Conservation (phyloP, 2,329 filamentous ascomycete genomes). For the Aspergillus sp. region DNA sequence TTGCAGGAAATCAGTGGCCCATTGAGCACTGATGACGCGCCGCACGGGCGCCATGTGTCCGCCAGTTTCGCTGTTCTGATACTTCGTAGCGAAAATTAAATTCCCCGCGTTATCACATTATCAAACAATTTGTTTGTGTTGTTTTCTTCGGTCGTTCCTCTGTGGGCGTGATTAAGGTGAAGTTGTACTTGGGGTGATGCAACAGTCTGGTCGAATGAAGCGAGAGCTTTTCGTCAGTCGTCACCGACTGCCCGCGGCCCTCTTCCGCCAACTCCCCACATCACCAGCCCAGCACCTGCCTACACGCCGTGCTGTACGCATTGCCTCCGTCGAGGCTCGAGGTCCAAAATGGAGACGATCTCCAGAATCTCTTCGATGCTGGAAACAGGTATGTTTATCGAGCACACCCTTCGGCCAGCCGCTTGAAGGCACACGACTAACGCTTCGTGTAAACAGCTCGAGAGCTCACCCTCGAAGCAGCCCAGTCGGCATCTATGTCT, state of each 20-base stretch:
- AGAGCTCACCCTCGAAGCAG: slow-evolving; percentile 95
- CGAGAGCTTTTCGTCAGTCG: slow-evolving; percentile 5
- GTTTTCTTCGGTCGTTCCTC: background rate
- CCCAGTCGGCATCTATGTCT: slow-evolving; percentile 73
- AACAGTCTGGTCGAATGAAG: background rate
- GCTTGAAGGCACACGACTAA: slow-evolving; percentile 2
- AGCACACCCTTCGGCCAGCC: background rate
- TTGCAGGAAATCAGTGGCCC: slow-evolving; percentile 56
- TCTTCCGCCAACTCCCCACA: slow-evolving; percentile 12
- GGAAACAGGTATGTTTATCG: slow-evolving; percentile 72
- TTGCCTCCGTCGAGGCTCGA: slow-evolving; percentile 16
- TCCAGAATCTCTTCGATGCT: slow-evolving; percentile 90
- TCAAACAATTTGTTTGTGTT: background rate
- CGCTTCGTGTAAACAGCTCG: slow-evolving; percentile 62
- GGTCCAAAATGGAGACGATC: slow-evolving; percentile 81
- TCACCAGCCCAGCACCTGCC: background rate
- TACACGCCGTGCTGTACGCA: background rate
- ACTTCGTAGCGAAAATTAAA: background rate
- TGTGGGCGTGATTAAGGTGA: background rate
- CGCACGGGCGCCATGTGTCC: slow-evolving; percentile 17
- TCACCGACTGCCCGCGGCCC: slow-evolving; percentile 11
- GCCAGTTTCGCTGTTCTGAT: background rate
- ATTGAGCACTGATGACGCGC: slow-evolving; percentile 50
- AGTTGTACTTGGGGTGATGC: background rate
- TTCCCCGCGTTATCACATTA: background rate